Base-by-base conservation (phyloP, 192 early-diverging fungal species). In the Coemansia sp. region DNA sequence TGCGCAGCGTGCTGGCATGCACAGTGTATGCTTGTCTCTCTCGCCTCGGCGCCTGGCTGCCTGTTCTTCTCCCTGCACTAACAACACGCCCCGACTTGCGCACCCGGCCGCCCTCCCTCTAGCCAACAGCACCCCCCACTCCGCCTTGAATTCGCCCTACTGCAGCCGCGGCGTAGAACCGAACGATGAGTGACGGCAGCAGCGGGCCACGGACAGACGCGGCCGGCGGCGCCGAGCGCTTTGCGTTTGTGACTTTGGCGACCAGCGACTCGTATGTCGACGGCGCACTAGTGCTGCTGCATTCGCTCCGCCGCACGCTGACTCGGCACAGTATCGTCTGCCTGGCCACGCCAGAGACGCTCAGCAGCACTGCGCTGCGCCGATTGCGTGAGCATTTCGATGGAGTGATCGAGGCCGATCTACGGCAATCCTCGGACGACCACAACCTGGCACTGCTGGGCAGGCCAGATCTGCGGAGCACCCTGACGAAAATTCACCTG, bases 401-500 rank as follows among this genome's bases (percentile, higher is more conserved):
- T 52, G 57, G 68, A 6, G 77, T 96, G 38, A 77, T 92, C 42
- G 70, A 78, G 27, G 86, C 91, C 31, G 79, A 80, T 9, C 56
- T 79, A 49, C 57, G 86, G 19, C 48, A 70, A 38, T 90, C 87
- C n/a, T 36, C 46, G 9, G 78, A 86, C 29, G 36, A 51, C n/a
- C 60, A 30, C 17, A 48, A 44, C 22, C 66, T 75, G 32, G 43
- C 42, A 27, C 22, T 95, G 8, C 80, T 98, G 11, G 94, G 92
- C n/a, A 76, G 94, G 7, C 85, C 88, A 11, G 94, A 98, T 47
- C 83, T 98, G 11, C 83, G 86, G 46, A 76, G 86, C 49, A 95
- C 94, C 0, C 82, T 86, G 39, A 94, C 92, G 23, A 98, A 98
- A 70, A 78, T 95, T 31, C 86, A 93, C 47, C 80, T 88, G 16